Percentiles rank a stretch among this genome's conserved stretches.
phyloP scores from a whole-genome alignment of 257 asterid species.

The Verbascum thapsus region DNA sequence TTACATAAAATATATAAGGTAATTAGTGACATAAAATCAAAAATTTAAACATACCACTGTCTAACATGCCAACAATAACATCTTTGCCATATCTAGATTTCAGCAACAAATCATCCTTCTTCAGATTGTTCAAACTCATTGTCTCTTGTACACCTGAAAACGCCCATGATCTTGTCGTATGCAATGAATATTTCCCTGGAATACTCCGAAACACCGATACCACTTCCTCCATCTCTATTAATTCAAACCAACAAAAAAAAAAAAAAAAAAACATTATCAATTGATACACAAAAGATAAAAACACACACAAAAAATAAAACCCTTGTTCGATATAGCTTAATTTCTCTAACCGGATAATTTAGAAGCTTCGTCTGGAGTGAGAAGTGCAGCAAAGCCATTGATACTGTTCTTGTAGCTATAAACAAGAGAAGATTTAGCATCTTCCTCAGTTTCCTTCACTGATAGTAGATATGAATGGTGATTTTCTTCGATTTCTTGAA shows the following conservation, averaged over 20 bases:
- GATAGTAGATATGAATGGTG: constrained; percentile 70
- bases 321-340: not conserved
- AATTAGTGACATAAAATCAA: no score
- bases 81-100: constrained; percentile 71
- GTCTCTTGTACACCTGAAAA: constrained; percentile 62
- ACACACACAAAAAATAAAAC: not conserved
- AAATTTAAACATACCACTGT: constrained; percentile 80
- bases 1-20: no score
- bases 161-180: constrained; percentile 95
- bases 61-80: constrained; percentile 74
- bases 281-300: not conserved
- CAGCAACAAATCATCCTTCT: constrained; percentile 50
- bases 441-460: constrained; percentile 63
- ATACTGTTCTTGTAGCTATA: constrained; percentile 85
- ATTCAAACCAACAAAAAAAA: no score
- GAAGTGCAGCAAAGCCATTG: constrained; percentile 91
- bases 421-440: constrained; percentile 75
- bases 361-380: constrained; percentile 66
- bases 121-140: constrained; percentile 5
- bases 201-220: constrained; percentile 63
- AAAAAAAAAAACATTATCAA: not conserved
- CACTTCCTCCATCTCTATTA: constrained; percentile 70
- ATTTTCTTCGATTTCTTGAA: constrained; percentile 58
- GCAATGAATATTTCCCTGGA: constrained; percentile 60
- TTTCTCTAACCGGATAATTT: constrained; percentile 50